A percentile compares a stretch with the other conserved stretches of the same genome.
Evolutionary conservation across 2,329 filamentous ascomycete species (phyloP).

Genomic region (Coniochaeta sp.): DNA sequence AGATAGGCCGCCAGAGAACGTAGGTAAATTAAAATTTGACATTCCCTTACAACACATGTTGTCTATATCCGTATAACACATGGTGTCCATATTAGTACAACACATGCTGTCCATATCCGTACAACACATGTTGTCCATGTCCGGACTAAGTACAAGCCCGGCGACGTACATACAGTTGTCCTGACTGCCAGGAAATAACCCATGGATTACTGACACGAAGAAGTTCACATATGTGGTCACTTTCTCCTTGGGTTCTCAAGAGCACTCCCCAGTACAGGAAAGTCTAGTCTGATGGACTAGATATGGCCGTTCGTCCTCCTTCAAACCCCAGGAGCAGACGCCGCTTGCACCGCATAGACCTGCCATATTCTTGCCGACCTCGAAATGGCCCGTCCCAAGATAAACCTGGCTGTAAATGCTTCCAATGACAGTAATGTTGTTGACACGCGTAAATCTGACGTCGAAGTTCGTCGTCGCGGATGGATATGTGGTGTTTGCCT

Average conservation of each 20-base stretch:
- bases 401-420: slow-evolving; percentile 9
- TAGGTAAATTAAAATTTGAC: too few relatives aligned
- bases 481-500: slow-evolving; percentile 5
- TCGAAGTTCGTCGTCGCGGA: slow-evolving; percentile 14
- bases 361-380: slow-evolving; percentile 9
- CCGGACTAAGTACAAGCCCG: too few relatives aligned
- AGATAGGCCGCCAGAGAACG: too few relatives aligned
- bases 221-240: too few relatives aligned
- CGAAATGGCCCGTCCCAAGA: slow-evolving; percentile 15
- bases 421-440: slow-evolving; percentile 9
- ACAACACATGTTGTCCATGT: too few relatives aligned
- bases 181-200: too few relatives aligned
- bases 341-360: slow-evolving; percentile 9
- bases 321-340: slow-evolving; percentile 7
- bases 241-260: neutral
- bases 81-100: too few relatives aligned
- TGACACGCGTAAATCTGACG: slow-evolving; percentile 13
- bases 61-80: too few relatives aligned
- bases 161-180: too few relatives aligned
- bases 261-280: neutral
- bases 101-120: too few relatives aligned
- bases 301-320: slow-evolving; percentile 7
- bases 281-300: slow-evolving; percentile 1
- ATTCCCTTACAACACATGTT: too few relatives aligned
- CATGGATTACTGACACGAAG: too few relatives aligned